Base-by-base conservation (phyloP, 2,329 filamentous ascomycete genomes). In the Claviceps arundinis region DNA sequence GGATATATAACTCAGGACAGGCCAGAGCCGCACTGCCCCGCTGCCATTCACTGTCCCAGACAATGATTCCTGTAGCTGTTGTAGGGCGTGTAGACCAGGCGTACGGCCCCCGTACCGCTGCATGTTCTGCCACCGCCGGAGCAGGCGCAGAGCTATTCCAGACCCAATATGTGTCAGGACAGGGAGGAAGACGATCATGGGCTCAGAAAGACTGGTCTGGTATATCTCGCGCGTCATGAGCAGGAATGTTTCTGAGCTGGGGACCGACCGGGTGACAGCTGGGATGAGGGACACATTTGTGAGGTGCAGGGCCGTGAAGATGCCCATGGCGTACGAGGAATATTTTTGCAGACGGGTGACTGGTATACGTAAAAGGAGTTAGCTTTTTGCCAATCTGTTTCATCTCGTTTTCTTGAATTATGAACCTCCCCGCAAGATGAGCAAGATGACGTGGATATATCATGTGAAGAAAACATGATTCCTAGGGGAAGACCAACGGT, bases 161-260 rank as follows among this genome's bases (percentile, higher is more conserved):
- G 88, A 85, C 14, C 78, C 74, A 44, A 96, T 73, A 65, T 97
- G 91, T 2, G 83, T 78, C 53, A 82, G 65, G 22, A 95, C 72
- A 2, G 91, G 89, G 2, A 89, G 67, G 44, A 77, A 81, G 55
- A 97, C 80, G 55, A 97, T 75, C 19, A 94, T 70, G 3, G 89
- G 87, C 64, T 96, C 90, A 50, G 85, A 76, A 16, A 87, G 72
- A 2, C 84, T 77, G 1, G 88, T 90, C 68, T 96, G 91, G 72
- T 97, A 97, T 66, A 93, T 82, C 48, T 94, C 90, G 55, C 91
- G 82, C 30, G 89, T 90, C 66, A 95, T 87, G 57, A 97, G 84
- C 48, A 97, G 82, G 68, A 89, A 95, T 48, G 82, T 82, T 64
- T 96, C 90, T 55, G 86, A 86, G 50, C 81, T 78, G 8, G 84